Evolutionary conservation across 73 alveolate species (phyloP).

Genomic region (Tetrahymena borealis): DNA sequence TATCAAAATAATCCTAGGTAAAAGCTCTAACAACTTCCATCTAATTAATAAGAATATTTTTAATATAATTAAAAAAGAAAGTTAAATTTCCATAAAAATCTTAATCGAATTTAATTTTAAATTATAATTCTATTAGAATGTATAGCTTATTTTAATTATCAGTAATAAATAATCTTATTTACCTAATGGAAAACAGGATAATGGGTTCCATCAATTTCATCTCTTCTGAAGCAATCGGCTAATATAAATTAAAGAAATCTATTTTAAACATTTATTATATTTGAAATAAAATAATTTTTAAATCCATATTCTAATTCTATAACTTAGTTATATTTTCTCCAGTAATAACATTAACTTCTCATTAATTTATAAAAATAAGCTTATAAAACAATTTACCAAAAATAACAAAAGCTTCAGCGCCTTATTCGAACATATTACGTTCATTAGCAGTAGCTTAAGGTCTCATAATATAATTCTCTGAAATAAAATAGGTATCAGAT

Average conservation of each 20-base stretch:
- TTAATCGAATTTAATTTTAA: too few relatives aligned
- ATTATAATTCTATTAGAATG: too few relatives aligned
- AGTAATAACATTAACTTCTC: not conserved
- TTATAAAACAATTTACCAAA: constrained; percentile 37
- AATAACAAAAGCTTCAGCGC: constrained; percentile 65
- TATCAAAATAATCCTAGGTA: constrained; percentile 46
- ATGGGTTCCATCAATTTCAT: constrained; percentile 81
- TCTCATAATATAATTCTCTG: constrained; percentile 55
- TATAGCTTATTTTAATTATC: not conserved
- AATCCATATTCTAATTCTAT: not conserved
- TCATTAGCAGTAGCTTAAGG: constrained; percentile 85
- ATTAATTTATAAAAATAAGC: not conserved
- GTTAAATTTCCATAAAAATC: not conserved
- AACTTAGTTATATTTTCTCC: too few relatives aligned
- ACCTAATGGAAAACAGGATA: constrained; percentile 90
- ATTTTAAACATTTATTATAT: not conserved
- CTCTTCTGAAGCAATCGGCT: constrained; percentile 81
- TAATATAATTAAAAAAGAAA: too few relatives aligned
- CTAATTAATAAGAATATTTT: too few relatives aligned
- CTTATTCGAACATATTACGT: constrained; percentile 55
- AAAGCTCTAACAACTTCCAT: constrained; percentile 71
- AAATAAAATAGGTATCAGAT: constrained; percentile 73
- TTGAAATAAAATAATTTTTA: not conserved
- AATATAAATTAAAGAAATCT: not conserved
- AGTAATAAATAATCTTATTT: not conserved